Evolutionary conservation across 768 basidiomycete genomes (phyloP).

Genomic region (Ramaria sp.): DNA sequence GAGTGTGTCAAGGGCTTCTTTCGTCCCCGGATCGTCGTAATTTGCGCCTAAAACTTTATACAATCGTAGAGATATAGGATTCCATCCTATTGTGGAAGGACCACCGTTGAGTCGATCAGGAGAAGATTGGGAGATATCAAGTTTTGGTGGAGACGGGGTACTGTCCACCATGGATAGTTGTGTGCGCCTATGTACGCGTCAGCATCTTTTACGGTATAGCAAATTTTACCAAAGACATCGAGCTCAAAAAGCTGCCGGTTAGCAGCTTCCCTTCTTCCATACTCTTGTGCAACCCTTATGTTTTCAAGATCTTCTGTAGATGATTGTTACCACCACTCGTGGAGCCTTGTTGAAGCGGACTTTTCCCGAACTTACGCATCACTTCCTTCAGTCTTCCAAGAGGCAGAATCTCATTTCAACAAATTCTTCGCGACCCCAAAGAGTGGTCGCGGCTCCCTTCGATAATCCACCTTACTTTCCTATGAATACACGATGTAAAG

Average conservation of each 20-base stretch:
- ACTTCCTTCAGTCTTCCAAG: neutral
- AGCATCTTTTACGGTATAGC: no score
- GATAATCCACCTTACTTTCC: neutral
- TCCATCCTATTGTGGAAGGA: slow-evolving; percentile 10
- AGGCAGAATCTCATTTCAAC: neutral
- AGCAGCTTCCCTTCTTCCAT: no score
- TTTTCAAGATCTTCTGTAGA: neutral
- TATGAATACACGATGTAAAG: neutral
- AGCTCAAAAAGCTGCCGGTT: no score
- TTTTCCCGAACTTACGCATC: neutral
- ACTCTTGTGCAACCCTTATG: neutral
- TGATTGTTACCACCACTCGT: neutral
- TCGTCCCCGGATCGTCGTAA: slow-evolving; percentile 66
- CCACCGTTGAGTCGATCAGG: neutral
- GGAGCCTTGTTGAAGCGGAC: neutral
- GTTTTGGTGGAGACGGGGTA: neutral
- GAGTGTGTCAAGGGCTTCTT: slow-evolving; percentile 73
- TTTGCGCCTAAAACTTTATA: slow-evolving; percentile 83
- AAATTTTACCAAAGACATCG: no score
- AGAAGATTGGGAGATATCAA: neutral
- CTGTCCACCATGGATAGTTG: neutral
- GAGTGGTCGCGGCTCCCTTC: neutral
- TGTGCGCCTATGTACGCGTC: neutral
- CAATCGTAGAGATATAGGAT: slow-evolving; percentile 73
- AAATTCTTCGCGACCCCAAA: neutral